Percentiles rank a stretch among this genome's conserved stretches.
phyloP scores from a whole-genome alignment of 768 basidiomycete genomes.

The Lentinula boryana region DNA sequence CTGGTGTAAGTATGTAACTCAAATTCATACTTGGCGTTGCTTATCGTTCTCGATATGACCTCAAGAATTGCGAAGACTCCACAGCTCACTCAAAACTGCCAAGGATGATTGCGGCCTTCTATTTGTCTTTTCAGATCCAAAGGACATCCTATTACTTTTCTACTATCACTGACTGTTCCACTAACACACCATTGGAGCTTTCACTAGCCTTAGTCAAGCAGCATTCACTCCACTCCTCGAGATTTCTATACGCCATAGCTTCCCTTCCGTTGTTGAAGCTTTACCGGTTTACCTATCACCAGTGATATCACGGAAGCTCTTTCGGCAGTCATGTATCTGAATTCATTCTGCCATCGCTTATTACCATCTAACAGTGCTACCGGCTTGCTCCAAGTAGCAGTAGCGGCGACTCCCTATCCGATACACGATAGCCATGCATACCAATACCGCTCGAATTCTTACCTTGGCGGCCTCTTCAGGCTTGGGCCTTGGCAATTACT shows the following conservation, averaged over 20 bases:
- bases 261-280: neutral
- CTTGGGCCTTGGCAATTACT: neutral
- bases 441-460: neutral
- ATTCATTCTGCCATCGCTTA: neutral
- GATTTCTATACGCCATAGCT: too few relatives aligned
- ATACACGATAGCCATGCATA: neutral
- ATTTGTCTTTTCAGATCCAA: neutral
- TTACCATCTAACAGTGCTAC: neutral
- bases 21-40: neutral
- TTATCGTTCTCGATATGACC: neutral
- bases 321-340: neutral
- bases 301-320: neutral
- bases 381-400: neutral
- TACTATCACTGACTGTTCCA: neutral
- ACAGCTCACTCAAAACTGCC: neutral
- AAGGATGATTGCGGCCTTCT: neutral
- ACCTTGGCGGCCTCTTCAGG: neutral
- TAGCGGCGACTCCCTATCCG: neutral
- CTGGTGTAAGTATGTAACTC: too few relatives aligned
- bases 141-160: neutral
- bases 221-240: too few relatives aligned
- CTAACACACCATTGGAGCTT: neutral
- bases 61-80: neutral
- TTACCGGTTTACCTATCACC: neutral
- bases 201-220: too few relatives aligned